These are phyloP conservation scores for Diplogelasinospora grovesii DNA, from an alignment of 495 filamentous ascomycete species.

Conservation along the genomic window DNA sequence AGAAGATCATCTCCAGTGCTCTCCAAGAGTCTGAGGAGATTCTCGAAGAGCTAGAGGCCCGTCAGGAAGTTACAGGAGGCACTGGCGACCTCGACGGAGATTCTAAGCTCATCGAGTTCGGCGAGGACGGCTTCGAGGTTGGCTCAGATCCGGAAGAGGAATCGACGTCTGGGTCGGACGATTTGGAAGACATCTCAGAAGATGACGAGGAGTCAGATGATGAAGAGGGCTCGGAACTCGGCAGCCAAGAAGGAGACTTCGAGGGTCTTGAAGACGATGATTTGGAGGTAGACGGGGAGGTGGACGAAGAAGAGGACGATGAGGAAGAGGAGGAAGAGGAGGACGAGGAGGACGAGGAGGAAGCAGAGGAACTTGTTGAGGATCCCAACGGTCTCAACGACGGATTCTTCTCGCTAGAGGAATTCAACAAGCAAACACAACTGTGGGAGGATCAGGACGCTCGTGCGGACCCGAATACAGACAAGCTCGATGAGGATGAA, in stretches of 20 bases:
- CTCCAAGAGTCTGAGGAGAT: constrained; percentile 38
- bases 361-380: constrained; percentile 37
- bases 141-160: constrained; percentile 32
- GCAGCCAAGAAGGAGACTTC: constrained; percentile 11
- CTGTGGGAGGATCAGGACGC: constrained; percentile 78
- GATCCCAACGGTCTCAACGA: constrained; percentile 69
- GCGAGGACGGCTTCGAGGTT: constrained; percentile 44
- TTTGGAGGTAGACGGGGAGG: constrained; percentile 17
- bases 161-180: constrained; percentile 12
- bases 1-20: constrained; percentile 58
- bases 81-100: constrained; percentile 12
- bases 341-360: constrained; percentile 28
- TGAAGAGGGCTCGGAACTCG: constrained; percentile 27
- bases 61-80: constrained; percentile 23
- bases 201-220: constrained; percentile 34
- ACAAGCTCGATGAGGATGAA: constrained; percentile 62
- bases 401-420: constrained; percentile 95
- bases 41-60: constrained; percentile 41
- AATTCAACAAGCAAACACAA: constrained; percentile 92
- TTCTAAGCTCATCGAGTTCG: constrained; percentile 30
- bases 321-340: constrained; percentile 25
- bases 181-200: constrained; percentile 23
- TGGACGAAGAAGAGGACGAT: constrained; percentile 20
- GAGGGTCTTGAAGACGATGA: constrained; percentile 20
- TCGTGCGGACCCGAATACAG: constrained; percentile 53